These are phyloP conservation scores for Microcyclosporella mali DNA, from an alignment of 2,329 filamentous ascomycete genomes.

Conservation along the genomic window DNA sequence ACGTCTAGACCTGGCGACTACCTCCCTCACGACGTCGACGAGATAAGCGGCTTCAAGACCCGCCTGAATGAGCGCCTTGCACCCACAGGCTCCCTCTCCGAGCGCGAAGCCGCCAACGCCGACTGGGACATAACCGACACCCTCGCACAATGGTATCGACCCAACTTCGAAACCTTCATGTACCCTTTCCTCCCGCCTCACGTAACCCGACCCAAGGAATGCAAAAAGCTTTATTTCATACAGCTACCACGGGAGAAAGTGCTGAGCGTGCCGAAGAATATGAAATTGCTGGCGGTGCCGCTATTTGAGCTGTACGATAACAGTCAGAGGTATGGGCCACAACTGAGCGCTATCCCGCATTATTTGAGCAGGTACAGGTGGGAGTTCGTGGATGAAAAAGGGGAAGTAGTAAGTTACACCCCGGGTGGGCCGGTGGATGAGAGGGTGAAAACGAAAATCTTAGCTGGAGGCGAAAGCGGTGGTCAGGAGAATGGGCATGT, in stretches of 20 bases:
- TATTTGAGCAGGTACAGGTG: conserved; percentile 94
- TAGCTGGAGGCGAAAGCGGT: conserved; percentile 28
- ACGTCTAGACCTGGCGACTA: conserved; percentile 76
- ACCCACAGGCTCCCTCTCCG: conserved; percentile 67
- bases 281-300: conserved; percentile 96
- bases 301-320: conserved; percentile 98
- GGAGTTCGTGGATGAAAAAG: conserved; percentile 91
- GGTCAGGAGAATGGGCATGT: conserved; percentile 3
- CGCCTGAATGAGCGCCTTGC: conserved; percentile 89
- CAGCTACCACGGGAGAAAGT: conserved; percentile 90
- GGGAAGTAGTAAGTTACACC: conserved; percentile 60
- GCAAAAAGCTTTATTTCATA: conserved; percentile 98
- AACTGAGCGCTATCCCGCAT: conserved; percentile 93
- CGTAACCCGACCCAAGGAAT: conserved; percentile 94
- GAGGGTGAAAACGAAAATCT: conserved; percentile 27
- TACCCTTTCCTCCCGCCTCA: conserved; percentile 97
- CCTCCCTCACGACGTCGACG: conserved; percentile 79
- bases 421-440: conserved; percentile 27
- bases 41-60: conserved; percentile 89
- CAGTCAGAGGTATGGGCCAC: conserved; percentile 86
- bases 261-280: conserved; percentile 95
- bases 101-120: conserved; percentile 53
- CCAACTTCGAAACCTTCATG: conserved; percentile 99
- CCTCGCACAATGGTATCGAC: conserved; percentile 95
- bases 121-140: conserved; percentile 96